Percentiles rank a stretch among this genome's conserved stretches.
Evolutionary conservation across 257 asterid species (phyloP).

Genomic region (Vinca minor): DNA sequence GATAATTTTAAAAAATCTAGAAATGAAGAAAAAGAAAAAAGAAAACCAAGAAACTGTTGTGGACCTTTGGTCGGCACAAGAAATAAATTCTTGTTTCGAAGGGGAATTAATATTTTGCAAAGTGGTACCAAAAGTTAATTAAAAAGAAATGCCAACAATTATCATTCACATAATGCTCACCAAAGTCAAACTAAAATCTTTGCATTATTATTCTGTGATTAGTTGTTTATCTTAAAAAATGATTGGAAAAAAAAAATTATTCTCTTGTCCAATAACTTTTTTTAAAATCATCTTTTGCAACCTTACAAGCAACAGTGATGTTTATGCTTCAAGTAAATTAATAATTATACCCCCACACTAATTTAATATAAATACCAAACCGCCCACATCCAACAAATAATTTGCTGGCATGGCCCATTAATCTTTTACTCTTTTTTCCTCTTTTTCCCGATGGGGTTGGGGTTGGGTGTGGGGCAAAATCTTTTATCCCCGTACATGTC

Average conservation of each 20-base stretch:
- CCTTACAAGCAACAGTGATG: conserved; percentile 14
- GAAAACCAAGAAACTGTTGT: too few species aligned
- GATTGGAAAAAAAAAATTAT: background rate
- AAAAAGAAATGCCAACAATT: background rate
- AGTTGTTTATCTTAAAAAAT: background rate
- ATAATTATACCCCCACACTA: background rate
- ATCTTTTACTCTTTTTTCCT: background rate
- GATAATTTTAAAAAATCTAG: too few species aligned
- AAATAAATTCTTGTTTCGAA: background rate
- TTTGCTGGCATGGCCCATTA: background rate
- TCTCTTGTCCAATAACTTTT: background rate
- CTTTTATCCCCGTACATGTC: too few species aligned
- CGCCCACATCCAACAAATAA: conserved; percentile 2
- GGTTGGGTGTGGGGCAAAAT: too few species aligned
- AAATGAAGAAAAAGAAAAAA: too few species aligned
- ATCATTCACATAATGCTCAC: background rate
- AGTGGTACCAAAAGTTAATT: background rate
- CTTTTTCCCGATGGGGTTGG: background rate
- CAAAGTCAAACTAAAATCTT: conserved; percentile 2
- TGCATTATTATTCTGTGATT: background rate
- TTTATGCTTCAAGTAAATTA: conserved; percentile 7
- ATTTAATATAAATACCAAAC: background rate
- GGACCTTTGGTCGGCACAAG: background rate
- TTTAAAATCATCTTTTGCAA: conserved; percentile 10
- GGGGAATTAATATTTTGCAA: background rate